A percentile compares a stretch with the other conserved stretches of the same genome.
These are phyloP conservation scores for Metschnikowia koreensis DNA, from an alignment of 805 yeast species.

Conservation along the genomic window DNA sequence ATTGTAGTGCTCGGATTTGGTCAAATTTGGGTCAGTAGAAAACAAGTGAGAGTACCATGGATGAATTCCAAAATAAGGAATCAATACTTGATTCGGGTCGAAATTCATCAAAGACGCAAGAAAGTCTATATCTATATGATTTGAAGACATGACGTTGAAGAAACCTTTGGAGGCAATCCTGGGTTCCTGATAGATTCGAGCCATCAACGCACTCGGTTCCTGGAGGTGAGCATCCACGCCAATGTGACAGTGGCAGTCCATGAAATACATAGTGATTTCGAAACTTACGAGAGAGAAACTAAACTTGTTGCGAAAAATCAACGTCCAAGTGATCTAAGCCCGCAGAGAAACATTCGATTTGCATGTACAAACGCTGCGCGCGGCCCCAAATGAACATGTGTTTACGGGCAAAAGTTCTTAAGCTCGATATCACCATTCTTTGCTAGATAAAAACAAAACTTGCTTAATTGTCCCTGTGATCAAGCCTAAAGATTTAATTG, in stretches of 20 bases:
- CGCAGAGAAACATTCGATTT: neutral
- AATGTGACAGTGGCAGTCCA: slow-evolving; percentile 37
- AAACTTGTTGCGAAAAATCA: neutral
- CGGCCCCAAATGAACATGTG: neutral
- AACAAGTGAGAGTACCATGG: slow-evolving; percentile 88
- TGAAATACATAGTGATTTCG: slow-evolving; percentile 5
- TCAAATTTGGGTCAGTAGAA: slow-evolving; percentile 24
- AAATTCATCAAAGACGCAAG: slow-evolving; percentile 21
- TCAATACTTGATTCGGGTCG: slow-evolving; percentile 18
- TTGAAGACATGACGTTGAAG: slow-evolving; percentile 40
- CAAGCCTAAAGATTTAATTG: no score
- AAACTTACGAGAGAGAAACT: neutral
- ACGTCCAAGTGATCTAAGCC: no score
- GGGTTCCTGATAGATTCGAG: slow-evolving; percentile 3
- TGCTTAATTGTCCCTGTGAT: neutral
- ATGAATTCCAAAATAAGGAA: slow-evolving; percentile 71
- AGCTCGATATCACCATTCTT: neutral
- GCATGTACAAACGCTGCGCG: neutral
- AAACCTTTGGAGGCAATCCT: slow-evolving; percentile 4
- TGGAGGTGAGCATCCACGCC: slow-evolving; percentile 14
- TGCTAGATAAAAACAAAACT: neutral
- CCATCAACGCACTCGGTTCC: slow-evolving; percentile 7
- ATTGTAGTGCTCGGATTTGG: slow-evolving; percentile 56
- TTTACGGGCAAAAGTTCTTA: neutral
- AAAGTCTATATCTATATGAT: slow-evolving; percentile 31